Evolutionary conservation across 331 rosid genomes (phyloP).

Genomic region (Arachis monticola): DNA sequence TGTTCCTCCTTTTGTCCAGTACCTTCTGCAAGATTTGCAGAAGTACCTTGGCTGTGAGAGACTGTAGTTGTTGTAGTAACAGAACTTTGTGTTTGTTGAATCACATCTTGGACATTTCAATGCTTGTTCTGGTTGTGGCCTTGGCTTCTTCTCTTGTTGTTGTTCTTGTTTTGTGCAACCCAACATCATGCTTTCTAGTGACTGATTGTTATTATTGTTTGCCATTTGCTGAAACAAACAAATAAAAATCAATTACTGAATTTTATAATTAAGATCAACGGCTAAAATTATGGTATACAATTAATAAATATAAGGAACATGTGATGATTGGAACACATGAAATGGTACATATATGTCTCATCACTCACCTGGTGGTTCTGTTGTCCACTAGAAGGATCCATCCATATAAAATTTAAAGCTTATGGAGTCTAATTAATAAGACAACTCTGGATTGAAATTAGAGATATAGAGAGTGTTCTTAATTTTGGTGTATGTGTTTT

Average conservation of each 20-base stretch:
- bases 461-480: conserved; percentile 39
- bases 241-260: background rate
- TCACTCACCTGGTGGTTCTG: conserved; percentile 79
- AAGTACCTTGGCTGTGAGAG: conserved; percentile 95
- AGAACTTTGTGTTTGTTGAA: conserved; percentile 91
- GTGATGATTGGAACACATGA: background rate
- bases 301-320: background rate
- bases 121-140: conserved; percentile 94
- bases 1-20: conserved; percentile 99
- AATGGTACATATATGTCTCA: conserved; percentile 35
- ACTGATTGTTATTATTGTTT: conserved; percentile 34
- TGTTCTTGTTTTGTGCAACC: conserved; percentile 59
- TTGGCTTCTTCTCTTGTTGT: conserved; percentile 69
- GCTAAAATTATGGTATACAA: background rate
- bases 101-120: conserved; percentile 94
- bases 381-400: conserved; percentile 85
- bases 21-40: conserved; percentile 96
- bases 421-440: background rate
- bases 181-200: conserved; percentile 89
- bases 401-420: conserved; percentile 47
- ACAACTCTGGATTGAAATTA: background rate
- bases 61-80: conserved; percentile 98
- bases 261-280: too few relatives aligned
- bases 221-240: conserved; percentile 72
- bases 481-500: conserved; percentile 1